Conservation (phyloP, 768 basidiomycete genomes). For the Suillus luteus region DNA sequence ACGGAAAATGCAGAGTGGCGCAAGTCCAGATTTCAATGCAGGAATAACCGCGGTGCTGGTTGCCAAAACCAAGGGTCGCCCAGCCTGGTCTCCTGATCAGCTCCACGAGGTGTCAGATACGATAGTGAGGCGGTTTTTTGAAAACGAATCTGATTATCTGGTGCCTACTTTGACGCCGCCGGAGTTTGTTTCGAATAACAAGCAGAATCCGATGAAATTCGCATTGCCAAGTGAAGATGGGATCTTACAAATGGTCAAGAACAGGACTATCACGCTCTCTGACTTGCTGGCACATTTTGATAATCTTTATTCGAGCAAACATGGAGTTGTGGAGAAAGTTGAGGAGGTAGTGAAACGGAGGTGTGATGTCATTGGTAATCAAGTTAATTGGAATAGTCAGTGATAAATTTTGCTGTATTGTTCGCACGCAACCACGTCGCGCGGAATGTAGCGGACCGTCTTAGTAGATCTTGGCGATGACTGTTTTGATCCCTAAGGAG, state of each 20-base stretch:
- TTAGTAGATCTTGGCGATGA: slow-evolving; percentile 2
- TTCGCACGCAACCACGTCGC: slow-evolving; percentile 3
- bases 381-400: slow-evolving; percentile 25
- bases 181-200: slow-evolving; percentile 30
- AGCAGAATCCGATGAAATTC: slow-evolving; percentile 38
- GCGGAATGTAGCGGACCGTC: background rate
- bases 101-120: slow-evolving; percentile 60
- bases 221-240: slow-evolving; percentile 79
- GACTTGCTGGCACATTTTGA: slow-evolving; percentile 27
- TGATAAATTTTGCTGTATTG: background rate
- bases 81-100: slow-evolving; percentile 71
- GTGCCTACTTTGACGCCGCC: slow-evolving; percentile 49
- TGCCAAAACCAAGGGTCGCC: slow-evolving; percentile 51
- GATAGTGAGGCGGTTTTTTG: slow-evolving; percentile 71
- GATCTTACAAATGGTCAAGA: slow-evolving; percentile 61
- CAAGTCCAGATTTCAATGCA: slow-evolving; percentile 78
- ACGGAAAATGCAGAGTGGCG: slow-evolving; percentile 55
- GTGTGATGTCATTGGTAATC: slow-evolving; percentile 62
- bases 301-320: slow-evolving; percentile 36
- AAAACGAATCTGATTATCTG: slow-evolving; percentile 48
- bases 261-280: slow-evolving; percentile 25
- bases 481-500: slow-evolving; percentile 15
- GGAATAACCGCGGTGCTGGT: slow-evolving; percentile 76
- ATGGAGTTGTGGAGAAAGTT: slow-evolving; percentile 75
- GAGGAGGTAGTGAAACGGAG: slow-evolving; percentile 71